Percentiles rank a stretch among this genome's conserved stretches.
Evolutionary conservation across 306 rosid genomes (phyloP).

Genomic region (Pterocarpus macrocarpus): DNA sequence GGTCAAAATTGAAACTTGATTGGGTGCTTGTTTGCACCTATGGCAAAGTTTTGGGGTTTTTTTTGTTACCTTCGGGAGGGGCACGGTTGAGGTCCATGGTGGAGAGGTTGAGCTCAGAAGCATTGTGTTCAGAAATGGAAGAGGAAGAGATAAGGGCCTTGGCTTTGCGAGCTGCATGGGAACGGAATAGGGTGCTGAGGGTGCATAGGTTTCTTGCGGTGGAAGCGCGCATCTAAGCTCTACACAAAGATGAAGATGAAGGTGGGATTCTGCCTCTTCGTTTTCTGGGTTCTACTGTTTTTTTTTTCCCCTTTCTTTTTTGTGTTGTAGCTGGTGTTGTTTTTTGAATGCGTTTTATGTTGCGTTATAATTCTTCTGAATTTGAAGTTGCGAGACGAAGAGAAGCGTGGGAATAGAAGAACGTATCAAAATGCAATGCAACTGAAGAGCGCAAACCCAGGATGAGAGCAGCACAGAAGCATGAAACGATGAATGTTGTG

Average conservation of each 20-base stretch:
- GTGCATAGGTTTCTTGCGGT: slow-evolving; percentile 48
- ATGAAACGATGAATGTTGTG: not conserved
- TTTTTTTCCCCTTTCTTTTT: too few relatives aligned
- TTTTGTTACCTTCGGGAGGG: slow-evolving; percentile 22
- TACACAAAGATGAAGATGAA: not conserved
- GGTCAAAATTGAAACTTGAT: slow-evolving; percentile 39
- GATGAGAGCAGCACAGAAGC: not conserved
- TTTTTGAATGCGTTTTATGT: not conserved
- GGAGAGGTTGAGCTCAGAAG: slow-evolving; percentile 20
- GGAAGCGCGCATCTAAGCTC: slow-evolving; percentile 48
- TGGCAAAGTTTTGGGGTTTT: not conserved
- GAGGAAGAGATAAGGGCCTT: not conserved
- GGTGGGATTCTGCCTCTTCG: not conserved
- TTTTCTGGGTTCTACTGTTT: not conserved
- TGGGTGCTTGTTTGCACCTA: not conserved
- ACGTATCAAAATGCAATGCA: not conserved
- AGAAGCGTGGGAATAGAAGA: not conserved
- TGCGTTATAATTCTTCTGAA: not conserved
- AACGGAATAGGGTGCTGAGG: slow-evolving; percentile 38
- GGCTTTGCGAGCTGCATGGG: not conserved
- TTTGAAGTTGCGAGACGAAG: not conserved
- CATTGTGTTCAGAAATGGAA: slow-evolving; percentile 14
- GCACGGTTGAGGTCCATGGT: not conserved
- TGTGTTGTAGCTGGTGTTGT: not conserved
- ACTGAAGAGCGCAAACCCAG: not conserved